These are phyloP conservation scores for Phellinidium pouzarii DNA, from an alignment of 1,284 basidiomycete species.

Conservation along the genomic window DNA sequence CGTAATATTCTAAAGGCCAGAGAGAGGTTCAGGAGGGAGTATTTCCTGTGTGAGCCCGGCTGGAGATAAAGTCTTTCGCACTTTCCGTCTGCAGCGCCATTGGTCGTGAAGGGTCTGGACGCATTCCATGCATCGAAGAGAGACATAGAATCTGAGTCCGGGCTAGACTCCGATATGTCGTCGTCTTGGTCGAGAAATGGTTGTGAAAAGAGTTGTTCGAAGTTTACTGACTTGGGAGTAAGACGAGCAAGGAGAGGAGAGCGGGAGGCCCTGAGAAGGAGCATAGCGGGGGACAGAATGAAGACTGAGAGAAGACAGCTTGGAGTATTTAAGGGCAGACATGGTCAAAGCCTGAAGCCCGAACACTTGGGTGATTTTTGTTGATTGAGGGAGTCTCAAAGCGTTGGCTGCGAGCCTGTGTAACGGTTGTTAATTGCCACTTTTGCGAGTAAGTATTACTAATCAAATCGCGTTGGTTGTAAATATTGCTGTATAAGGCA, in stretches of 20 bases:
- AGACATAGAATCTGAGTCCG: background rate
- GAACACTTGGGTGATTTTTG: background rate
- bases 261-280: conserved; percentile 9
- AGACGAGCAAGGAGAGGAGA: conserved; percentile 9
- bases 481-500: no score
- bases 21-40: conserved; percentile 46
- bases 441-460: no score
- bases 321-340: conserved; percentile 9
- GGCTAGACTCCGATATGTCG: background rate
- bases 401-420: background rate
- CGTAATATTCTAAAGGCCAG: conserved; percentile 51
- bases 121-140: conserved; percentile 41
- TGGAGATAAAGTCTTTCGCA: conserved; percentile 37
- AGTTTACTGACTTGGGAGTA: background rate
- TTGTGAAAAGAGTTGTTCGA: conserved; percentile 3
- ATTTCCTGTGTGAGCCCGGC: conserved; percentile 58
- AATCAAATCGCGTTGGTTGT: no score
- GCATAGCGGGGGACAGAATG: conserved; percentile 6
- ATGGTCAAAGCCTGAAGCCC: background rate
- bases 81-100: conserved; percentile 33
- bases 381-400: background rate
- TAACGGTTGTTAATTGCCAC: background rate
- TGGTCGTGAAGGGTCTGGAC: conserved; percentile 37
- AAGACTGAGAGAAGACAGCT: background rate
- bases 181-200: conserved; percentile 8